Conservation (phyloP, 2,329 filamentous ascomycete species). For the Aspergillus carbonarius region DNA sequence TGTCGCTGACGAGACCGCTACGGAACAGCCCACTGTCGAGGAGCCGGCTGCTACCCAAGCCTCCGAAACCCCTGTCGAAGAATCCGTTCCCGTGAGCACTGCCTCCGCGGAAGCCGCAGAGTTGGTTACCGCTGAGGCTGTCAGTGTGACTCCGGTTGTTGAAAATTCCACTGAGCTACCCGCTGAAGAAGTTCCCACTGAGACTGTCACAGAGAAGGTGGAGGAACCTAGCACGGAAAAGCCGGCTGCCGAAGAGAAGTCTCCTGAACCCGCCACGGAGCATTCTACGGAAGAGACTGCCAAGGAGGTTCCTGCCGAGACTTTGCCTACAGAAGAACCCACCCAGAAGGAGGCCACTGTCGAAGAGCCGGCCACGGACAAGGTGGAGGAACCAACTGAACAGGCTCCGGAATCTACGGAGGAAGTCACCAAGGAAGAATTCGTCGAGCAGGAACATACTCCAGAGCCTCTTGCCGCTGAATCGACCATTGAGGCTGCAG, state of each 20-base stretch:
- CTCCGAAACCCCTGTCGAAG: not conserved
- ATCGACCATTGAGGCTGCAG: not conserved
- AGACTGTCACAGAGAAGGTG: not conserved
- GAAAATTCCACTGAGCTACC: not conserved
- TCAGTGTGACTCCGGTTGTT: not conserved
- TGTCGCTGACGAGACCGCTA: not conserved
- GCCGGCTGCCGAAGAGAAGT: not conserved
- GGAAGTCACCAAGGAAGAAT: conserved; percentile 13
- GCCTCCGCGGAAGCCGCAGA: not conserved
- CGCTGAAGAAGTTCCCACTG: not conserved
- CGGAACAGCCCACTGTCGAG: not conserved
- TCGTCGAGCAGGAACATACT: conserved; percentile 2
- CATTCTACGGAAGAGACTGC: not conserved
- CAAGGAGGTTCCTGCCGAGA: not conserved
- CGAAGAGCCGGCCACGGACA: conserved; percentile 4
- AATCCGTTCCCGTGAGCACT: not conserved
- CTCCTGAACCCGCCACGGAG: not conserved
- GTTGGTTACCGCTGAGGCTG: not conserved
- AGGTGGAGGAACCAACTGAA: conserved; percentile 3
- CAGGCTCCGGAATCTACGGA: conserved; percentile 2
- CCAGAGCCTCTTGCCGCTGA: conserved; percentile 7
- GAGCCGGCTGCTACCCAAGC: not conserved
- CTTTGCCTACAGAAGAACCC: too few relatives aligned
- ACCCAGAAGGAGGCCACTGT: not conserved
- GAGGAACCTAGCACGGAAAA: conserved; percentile 7